Conservation (phyloP, 2,329 filamentous ascomycete species). For the Nigrospora osmanthi region DNA sequence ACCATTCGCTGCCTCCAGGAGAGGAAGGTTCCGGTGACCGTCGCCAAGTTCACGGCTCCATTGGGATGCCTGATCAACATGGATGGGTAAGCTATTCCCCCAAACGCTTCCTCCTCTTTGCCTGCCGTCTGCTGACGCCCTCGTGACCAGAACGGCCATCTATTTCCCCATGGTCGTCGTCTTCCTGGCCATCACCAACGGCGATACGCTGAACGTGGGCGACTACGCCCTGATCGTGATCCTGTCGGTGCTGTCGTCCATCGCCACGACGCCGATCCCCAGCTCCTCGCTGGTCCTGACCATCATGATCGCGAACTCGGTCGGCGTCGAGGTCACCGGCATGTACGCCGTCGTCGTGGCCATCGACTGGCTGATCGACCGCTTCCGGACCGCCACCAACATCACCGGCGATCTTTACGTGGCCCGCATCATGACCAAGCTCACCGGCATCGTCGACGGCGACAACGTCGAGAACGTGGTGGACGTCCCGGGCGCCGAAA, state of each 20-base stretch:
- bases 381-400: constrained; percentile 43
- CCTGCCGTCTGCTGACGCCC: constrained; percentile 3
- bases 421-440: constrained; percentile 26
- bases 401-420: constrained; percentile 43
- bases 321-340: not conserved
- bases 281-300: constrained; percentile 37
- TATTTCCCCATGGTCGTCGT: constrained; percentile 46
- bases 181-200: constrained; percentile 43
- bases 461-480: constrained; percentile 4
- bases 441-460: constrained; percentile 26
- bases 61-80: constrained; percentile 43
- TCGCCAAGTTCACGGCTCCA: constrained; percentile 37
- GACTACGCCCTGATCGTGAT: constrained; percentile 42
- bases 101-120: not conserved
- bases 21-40: constrained; percentile 30
- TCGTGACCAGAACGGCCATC: constrained; percentile 35
- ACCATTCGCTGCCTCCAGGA: constrained; percentile 33
- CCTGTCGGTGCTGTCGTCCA: constrained; percentile 41
- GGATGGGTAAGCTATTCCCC: constrained; percentile 27
- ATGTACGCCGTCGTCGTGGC: constrained; percentile 39
- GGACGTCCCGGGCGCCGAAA: too few species aligned
- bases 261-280: constrained; percentile 46
- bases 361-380: constrained; percentile 49
- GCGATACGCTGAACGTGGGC: constrained; percentile 28
- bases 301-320: constrained; percentile 1